Percentiles rank a stretch among this genome's conserved stretches.
Conservation (phyloP, 192 early-diverging fungal species). For the Coemansia sp. region DNA sequence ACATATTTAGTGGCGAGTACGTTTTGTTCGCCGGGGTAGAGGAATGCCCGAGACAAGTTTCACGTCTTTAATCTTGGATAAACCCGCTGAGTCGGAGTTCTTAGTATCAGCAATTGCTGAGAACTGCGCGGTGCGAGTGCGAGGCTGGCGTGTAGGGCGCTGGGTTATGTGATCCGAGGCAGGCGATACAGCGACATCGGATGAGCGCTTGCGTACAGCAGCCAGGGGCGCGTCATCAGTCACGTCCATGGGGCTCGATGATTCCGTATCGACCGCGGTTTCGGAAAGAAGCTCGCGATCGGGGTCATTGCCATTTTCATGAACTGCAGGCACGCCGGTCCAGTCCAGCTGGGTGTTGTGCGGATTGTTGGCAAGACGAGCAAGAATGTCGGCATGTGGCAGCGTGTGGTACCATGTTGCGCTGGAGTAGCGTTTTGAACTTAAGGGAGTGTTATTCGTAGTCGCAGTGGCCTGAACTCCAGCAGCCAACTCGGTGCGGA, state of each 20-base stretch:
- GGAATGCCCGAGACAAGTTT: slow-evolving; percentile 11
- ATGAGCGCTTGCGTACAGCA: slow-evolving; percentile 27
- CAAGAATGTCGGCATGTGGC: slow-evolving; percentile 15
- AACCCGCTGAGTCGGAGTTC: too few relatives aligned
- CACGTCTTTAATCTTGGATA: too few relatives aligned
- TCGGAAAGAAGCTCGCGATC: too few relatives aligned
- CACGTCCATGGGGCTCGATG: neutral
- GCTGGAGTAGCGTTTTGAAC: neutral
- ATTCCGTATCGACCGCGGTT: neutral
- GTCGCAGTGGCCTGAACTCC: neutral
- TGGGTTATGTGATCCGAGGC: neutral
- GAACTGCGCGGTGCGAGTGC: slow-evolving; percentile 6
- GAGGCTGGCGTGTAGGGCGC: slow-evolving; percentile 12
- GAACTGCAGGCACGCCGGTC: slow-evolving; percentile 15
- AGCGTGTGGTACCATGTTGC: slow-evolving; percentile 26
- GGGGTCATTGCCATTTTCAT: neutral
- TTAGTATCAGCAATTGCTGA: too few relatives aligned
- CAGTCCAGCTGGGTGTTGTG: slow-evolving; percentile 9
- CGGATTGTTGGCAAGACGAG: neutral
- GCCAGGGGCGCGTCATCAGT: too few relatives aligned
- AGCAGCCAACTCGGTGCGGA: neutral
- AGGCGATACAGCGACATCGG: slow-evolving; percentile 13
- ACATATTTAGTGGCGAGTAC: slow-evolving; percentile 16
- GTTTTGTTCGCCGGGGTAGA: slow-evolving; percentile 16
- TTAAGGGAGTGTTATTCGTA: neutral